Evolutionary conservation across 768 basidiomycete species (phyloP).

Genomic region (Calocybe indica): DNA sequence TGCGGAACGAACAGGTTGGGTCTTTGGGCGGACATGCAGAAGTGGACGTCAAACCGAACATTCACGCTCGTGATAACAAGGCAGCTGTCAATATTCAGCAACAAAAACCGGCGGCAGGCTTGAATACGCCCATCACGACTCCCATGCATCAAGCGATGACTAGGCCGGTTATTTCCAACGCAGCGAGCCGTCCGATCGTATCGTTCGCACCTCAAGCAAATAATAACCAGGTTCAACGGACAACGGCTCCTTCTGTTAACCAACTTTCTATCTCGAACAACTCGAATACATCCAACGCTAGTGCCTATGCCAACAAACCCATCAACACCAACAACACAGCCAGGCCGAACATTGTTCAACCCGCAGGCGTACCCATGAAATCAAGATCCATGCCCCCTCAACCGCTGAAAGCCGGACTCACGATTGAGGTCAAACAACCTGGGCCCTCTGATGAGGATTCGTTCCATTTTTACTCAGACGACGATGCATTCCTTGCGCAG

Average conservation of each 20-base stretch:
- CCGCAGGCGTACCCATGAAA: neutral
- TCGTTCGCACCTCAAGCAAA: neutral
- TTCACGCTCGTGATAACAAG: too few relatives aligned
- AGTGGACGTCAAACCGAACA: too few relatives aligned
- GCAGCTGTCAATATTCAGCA: neutral
- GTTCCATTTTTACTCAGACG: constrained; percentile 56
- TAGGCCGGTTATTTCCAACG: too few relatives aligned
- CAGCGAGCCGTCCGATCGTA: too few relatives aligned
- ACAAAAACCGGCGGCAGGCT: neutral
- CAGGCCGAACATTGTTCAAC: neutral
- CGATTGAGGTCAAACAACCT: constrained; percentile 1
- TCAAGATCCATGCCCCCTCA: neutral
- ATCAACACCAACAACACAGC: neutral
- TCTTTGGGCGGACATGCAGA: too few relatives aligned
- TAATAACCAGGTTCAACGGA: neutral
- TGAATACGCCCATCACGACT: neutral
- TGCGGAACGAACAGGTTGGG: too few relatives aligned
- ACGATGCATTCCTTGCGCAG: constrained; percentile 57
- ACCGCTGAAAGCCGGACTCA: constrained; percentile 3
- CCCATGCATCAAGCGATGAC: neutral
- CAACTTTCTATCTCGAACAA: neutral
- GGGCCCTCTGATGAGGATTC: constrained; percentile 24
- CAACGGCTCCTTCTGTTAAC: neutral
- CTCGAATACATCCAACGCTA: neutral
- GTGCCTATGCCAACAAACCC: neutral